These are phyloP conservation scores for Diutina sp. DNA, from an alignment of 1,139 yeast species.

Conservation along the genomic window DNA sequence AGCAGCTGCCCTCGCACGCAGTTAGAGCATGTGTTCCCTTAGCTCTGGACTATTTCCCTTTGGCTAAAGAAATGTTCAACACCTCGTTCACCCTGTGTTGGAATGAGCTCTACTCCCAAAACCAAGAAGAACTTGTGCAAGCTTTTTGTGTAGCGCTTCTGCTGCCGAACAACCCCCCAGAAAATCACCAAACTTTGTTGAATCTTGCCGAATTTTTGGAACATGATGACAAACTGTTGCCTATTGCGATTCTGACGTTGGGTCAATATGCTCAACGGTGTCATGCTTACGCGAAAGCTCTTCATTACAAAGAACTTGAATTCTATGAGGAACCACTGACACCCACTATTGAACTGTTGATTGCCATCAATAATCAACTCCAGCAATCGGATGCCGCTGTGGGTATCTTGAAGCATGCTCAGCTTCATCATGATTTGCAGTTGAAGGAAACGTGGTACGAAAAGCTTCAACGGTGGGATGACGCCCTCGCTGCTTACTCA, in stretches of 20 bases:
- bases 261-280: conserved; percentile 92
- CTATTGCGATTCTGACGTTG: conserved; percentile 76
- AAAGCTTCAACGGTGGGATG: conserved; percentile 95
- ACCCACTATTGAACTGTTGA: conserved; percentile 83
- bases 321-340: conserved; percentile 90
- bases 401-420: conserved; percentile 92
- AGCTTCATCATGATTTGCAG: conserved; percentile 82
- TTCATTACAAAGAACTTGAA: conserved; percentile 91
- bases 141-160: conserved; percentile 79
- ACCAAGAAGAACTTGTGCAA: conserved; percentile 82
- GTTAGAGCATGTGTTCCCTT: conserved; percentile 86
- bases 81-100: conserved; percentile 95
- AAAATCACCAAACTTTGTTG: conserved; percentile 78
- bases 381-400: conserved; percentile 98
- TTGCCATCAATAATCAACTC: conserved; percentile 83
- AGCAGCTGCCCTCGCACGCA: conserved; percentile 92
- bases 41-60: conserved; percentile 78
- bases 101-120: conserved; percentile 85
- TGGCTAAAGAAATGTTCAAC: conserved; percentile 85
- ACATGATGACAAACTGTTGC: conserved; percentile 89
- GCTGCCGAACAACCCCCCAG: conserved; percentile 91
- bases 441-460: conserved; percentile 97
- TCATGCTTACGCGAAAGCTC: conserved; percentile 95
- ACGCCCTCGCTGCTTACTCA: conserved; percentile 83
- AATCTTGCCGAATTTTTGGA: conserved; percentile 95